Percentiles rank a stretch among this genome's conserved stretches.
These are phyloP conservation scores for Alternaria triticimaculans DNA, from an alignment of 2,329 filamentous ascomycete species.

Conservation along the genomic window DNA sequence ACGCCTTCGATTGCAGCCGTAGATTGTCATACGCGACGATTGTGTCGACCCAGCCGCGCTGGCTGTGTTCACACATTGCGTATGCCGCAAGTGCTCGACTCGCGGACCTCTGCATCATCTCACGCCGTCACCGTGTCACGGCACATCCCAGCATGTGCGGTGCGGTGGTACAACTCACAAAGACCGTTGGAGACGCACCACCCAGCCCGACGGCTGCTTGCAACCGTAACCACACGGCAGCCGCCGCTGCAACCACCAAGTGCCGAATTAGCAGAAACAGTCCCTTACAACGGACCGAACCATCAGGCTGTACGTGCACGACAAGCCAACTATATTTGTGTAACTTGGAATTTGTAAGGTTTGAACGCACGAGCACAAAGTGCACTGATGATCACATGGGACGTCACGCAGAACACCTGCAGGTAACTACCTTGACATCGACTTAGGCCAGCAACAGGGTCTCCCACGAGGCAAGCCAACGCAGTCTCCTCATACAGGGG, in stretches of 20 bases:
- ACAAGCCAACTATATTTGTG: neutral
- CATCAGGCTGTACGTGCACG: slow-evolving; percentile 3
- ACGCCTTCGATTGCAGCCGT: neutral
- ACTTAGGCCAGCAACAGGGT: neutral
- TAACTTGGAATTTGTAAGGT: neutral
- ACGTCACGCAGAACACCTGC: neutral
- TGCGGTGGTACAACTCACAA: neutral
- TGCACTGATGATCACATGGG: neutral
- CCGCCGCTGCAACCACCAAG: slow-evolving; percentile 3
- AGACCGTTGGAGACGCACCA: neutral
- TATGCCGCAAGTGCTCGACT: neutral
- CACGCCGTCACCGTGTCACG: slow-evolving; percentile 2
- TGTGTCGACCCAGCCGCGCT: neutral
- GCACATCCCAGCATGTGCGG: neutral
- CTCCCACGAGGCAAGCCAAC: neutral
- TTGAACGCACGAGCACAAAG: slow-evolving; percentile 6
- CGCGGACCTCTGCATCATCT: neutral
- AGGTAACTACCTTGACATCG: neutral
- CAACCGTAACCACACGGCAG: slow-evolving; percentile 3
- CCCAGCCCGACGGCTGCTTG: slow-evolving; percentile 5
- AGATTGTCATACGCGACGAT: neutral
- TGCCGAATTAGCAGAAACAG: neutral
- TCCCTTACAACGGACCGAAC: neutral
- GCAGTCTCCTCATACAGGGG: neutral
- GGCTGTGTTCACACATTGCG: neutral